Percentiles rank a stretch among this genome's conserved stretches.
phyloP scores from a whole-genome alignment of 805 yeast species.

The Clavispora carvajalis region DNA sequence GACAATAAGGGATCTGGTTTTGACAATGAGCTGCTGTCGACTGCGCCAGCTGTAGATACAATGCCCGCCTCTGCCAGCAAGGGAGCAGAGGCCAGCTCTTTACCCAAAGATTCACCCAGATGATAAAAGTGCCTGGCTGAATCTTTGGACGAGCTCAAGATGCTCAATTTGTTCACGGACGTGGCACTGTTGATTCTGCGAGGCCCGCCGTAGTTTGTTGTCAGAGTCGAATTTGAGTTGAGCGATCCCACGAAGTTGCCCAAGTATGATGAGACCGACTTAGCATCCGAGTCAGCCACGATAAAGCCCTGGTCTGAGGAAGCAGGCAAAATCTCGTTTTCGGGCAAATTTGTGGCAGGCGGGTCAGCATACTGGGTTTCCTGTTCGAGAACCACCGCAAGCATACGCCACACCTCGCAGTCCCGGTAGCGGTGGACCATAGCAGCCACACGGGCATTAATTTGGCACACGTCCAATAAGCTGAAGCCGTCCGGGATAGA shows the following conservation, averaged over 20 bases:
- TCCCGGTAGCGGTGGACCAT: constrained; percentile 48
- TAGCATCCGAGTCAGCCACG: constrained; percentile 3
- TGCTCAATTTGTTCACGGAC: constrained; percentile 7
- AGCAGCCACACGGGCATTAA: constrained; percentile 54
- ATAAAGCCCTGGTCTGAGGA: neutral
- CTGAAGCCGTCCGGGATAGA: constrained; percentile 45
- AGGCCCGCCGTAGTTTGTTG: constrained; percentile 30
- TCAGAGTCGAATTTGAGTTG: constrained; percentile 38
- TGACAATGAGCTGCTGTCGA: too few species aligned
- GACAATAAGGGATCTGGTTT: too few species aligned
- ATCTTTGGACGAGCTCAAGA: constrained; percentile 11
- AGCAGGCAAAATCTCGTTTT: neutral
- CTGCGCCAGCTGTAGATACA: too few species aligned
- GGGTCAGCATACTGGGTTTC: constrained; percentile 20
- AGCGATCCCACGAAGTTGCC: constrained; percentile 38
- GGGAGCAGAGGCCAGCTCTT: neutral
- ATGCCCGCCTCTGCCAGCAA: too few species aligned
- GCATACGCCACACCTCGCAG: constrained; percentile 58
- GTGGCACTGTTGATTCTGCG: constrained; percentile 8
- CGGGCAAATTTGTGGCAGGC: neutral
- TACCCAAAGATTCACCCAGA: neutral
- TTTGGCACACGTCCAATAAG: constrained; percentile 49
- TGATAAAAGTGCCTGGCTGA: constrained; percentile 2
- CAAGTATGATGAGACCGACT: constrained; percentile 26
- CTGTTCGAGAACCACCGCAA: constrained; percentile 44